Evolutionary conservation across 2,329 filamentous ascomycete genomes (phyloP).

Genomic region (Hirsutella minnesotensis): DNA sequence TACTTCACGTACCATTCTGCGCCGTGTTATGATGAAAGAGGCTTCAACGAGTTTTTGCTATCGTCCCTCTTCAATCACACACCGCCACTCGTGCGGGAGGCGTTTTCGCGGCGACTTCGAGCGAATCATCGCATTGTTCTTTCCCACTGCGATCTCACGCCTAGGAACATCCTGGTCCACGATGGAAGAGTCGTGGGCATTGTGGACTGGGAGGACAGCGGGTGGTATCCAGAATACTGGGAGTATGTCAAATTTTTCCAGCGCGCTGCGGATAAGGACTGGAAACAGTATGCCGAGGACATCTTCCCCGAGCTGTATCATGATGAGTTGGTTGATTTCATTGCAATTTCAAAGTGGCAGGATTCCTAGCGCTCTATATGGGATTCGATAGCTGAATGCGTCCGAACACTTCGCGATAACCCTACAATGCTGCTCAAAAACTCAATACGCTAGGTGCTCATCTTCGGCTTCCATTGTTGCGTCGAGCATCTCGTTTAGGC

Average conservation of each 20-base stretch:
- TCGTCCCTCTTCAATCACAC: slow-evolving; percentile 5
- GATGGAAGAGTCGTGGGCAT: slow-evolving; percentile 27
- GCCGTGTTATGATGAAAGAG: slow-evolving; percentile 10
- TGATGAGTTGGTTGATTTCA: slow-evolving; percentile 14
- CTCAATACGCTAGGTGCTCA: slow-evolving; percentile 5
- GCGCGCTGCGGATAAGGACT: slow-evolving; percentile 9
- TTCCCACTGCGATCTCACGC: slow-evolving; percentile 37
- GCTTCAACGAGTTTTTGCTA: slow-evolving; percentile 14
- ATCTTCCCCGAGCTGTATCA: slow-evolving; percentile 14
- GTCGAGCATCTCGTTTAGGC: slow-evolving; percentile 5
- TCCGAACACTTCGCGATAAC: background rate
- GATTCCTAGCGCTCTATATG: slow-evolving; percentile 4
- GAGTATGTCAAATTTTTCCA: slow-evolving; percentile 22
- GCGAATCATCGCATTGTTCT: slow-evolving; percentile 25
- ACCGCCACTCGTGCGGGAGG: slow-evolving; percentile 9
- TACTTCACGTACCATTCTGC: slow-evolving; percentile 10
- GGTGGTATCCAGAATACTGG: slow-evolving; percentile 34
- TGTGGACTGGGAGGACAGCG: slow-evolving; percentile 34
- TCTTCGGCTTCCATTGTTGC: slow-evolving; percentile 4
- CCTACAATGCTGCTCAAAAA: slow-evolving; percentile 3
- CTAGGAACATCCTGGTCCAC: slow-evolving; percentile 29
- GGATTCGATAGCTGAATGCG: background rate
- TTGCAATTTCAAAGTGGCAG: slow-evolving; percentile 12
- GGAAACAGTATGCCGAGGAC: slow-evolving; percentile 11
- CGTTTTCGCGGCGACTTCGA: slow-evolving; percentile 12